phyloP scores from a whole-genome alignment of 176 grass and related monocot species.

The Juncus effusus region DNA sequence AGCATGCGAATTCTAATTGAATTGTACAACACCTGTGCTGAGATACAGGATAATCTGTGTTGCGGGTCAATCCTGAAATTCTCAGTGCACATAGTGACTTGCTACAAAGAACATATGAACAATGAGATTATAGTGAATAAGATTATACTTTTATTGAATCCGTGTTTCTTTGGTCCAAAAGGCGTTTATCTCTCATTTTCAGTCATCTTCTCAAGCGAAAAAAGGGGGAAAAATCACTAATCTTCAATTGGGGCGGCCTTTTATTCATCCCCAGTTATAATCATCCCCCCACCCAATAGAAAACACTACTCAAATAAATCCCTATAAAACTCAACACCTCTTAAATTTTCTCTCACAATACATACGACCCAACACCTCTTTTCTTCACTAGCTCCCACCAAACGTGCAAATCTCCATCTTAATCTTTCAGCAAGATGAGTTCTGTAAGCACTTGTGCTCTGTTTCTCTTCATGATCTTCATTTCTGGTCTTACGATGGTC shows the following conservation, averaged over 20 bases:
- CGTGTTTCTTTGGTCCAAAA: too few relatives aligned
- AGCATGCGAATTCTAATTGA: too few relatives aligned
- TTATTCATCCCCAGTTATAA: neutral
- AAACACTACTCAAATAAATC: neutral
- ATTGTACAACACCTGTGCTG: too few relatives aligned
- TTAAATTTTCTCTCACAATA: neutral
- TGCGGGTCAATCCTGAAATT: too few relatives aligned
- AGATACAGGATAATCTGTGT: too few relatives aligned
- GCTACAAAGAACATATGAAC: too few relatives aligned
- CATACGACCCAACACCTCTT: neutral
- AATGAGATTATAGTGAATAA: too few relatives aligned
- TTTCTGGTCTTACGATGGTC: conserved; percentile 6
- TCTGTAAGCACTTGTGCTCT: conserved; percentile 1
- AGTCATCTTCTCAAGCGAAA: too few relatives aligned
- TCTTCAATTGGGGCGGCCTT: neutral
- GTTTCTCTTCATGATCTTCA: conserved; percentile 25
- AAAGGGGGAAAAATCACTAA: too few relatives aligned
- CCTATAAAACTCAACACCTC: conserved; percentile 1
- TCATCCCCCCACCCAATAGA: neutral
- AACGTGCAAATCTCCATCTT: neutral
- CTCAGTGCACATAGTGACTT: too few relatives aligned
- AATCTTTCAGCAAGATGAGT: conserved; percentile 21
- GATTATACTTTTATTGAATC: too few relatives aligned
- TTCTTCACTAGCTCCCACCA: neutral
- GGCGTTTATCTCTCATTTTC: too few relatives aligned